These are phyloP conservation scores for Yarrowia galli DNA, from an alignment of 1,139 yeast species.

Conservation along the genomic window DNA sequence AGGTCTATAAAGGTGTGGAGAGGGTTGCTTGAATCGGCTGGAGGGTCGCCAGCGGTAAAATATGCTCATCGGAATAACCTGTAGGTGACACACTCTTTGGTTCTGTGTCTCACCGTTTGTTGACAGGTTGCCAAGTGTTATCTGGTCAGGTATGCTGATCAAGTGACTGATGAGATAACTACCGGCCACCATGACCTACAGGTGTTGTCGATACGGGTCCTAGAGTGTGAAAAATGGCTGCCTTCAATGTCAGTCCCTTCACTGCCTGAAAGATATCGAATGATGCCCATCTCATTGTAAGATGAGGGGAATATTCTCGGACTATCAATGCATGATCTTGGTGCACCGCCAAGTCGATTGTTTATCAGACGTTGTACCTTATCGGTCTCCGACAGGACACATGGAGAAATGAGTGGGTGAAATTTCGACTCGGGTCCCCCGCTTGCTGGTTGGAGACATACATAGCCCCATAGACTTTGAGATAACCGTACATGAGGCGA, in stretches of 20 bases:
- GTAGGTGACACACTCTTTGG: slow-evolving; percentile 1
- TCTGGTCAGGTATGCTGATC: neutral
- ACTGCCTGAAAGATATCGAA: too few relatives aligned
- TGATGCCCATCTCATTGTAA: neutral
- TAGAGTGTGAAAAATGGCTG: too few relatives aligned
- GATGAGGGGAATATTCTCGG: slow-evolving; percentile 20
- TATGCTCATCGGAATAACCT: slow-evolving; percentile 1
- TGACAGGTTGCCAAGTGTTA: neutral
- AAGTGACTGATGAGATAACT: too few relatives aligned
- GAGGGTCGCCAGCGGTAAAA: neutral
- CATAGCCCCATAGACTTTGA: too few relatives aligned
- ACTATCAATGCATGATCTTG: slow-evolving; percentile 19
- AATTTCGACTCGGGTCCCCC: too few relatives aligned
- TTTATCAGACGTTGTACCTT: neutral
- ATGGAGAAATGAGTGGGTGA: neutral
- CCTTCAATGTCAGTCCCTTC: too few relatives aligned
- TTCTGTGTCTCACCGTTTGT: neutral
- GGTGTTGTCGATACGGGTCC: too few relatives aligned
- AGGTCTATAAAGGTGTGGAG: neutral
- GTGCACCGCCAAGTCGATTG: slow-evolving; percentile 14
- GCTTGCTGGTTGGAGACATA: too few relatives aligned
- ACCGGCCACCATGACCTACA: too few relatives aligned
- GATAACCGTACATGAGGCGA: neutral
- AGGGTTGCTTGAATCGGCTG: neutral
- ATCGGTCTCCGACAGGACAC: neutral